Percentiles rank a stretch among this genome's conserved stretches.
Evolutionary conservation across 1,284 basidiomycete genomes (phyloP).

Genomic region (Vanrija humicola): DNA sequence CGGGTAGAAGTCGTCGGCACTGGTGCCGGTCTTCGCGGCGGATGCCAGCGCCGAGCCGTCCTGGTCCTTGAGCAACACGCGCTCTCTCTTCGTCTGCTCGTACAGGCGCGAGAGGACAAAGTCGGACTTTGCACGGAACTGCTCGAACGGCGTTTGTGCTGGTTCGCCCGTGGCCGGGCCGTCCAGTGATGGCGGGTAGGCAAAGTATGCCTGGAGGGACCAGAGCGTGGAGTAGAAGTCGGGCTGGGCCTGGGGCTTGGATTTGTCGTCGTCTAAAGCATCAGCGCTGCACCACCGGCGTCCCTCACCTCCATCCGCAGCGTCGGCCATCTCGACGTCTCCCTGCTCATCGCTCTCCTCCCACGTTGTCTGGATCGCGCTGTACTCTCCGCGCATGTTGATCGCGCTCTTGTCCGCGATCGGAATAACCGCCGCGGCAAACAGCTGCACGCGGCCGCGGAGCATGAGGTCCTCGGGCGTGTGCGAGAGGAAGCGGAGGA

Average conservation of each 20-base stretch:
- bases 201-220: slow-evolving; percentile 46
- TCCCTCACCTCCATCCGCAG: not conserved
- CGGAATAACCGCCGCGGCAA: slow-evolving; percentile 38
- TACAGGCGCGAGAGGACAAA: slow-evolving; percentile 39
- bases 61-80: slow-evolving; percentile 29
- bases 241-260: slow-evolving; percentile 10
- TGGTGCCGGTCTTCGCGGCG: slow-evolving; percentile 28
- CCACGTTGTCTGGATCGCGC: slow-evolving; percentile 38
- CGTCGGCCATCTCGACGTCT: slow-evolving; percentile 6
- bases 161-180: slow-evolving; percentile 26
- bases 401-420: slow-evolving; percentile 45
- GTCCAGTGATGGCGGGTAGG: slow-evolving; percentile 40
- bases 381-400: slow-evolving; percentile 44
- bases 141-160: slow-evolving; percentile 29
- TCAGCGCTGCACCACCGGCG: no score
- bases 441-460: slow-evolving; percentile 40
- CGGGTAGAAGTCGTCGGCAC: slow-evolving; percentile 34
- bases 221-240: slow-evolving; percentile 47
- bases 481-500: slow-evolving; percentile 36
- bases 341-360: slow-evolving; percentile 19
- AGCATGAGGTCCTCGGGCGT: slow-evolving; percentile 43
- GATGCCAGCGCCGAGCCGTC: slow-evolving; percentile 4
- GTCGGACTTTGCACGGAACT: slow-evolving; percentile 37
- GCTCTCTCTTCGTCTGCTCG: slow-evolving; percentile 34
- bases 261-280: not conserved